Conservation (phyloP, 2,329 filamentous ascomycete species). For the Furcasterigmium furcatum region DNA sequence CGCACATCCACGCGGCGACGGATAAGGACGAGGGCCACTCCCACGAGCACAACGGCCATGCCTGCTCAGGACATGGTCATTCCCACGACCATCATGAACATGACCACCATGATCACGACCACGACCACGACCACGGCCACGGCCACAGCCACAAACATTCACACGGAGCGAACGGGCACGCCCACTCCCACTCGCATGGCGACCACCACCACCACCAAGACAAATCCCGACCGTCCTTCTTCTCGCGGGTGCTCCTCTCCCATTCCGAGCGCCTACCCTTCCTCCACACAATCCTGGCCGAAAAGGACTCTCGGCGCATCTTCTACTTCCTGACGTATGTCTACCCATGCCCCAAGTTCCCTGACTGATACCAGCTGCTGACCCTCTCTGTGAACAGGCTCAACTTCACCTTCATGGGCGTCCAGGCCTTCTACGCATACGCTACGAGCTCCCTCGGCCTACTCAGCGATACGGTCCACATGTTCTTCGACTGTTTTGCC, state of each 20-base stretch:
- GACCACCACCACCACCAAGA: constrained; percentile 26
- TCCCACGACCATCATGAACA: constrained; percentile 17
- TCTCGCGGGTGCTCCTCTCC: constrained; percentile 72
- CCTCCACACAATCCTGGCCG: constrained; percentile 78
- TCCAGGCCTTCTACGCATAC: constrained; percentile 93
- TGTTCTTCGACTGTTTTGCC: constrained; percentile 98
- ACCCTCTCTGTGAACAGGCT: constrained; percentile 58
- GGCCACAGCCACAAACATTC: constrained; percentile 15
- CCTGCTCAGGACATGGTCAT: constrained; percentile 18
- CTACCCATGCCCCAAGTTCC: not conserved
- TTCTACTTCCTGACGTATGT: constrained; percentile 93
- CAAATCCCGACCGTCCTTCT: constrained; percentile 53
- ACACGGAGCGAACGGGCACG: constrained; percentile 16
- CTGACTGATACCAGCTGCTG: constrained; percentile 8
- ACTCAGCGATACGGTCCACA: constrained; percentile 97
- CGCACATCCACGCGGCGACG: constrained; percentile 26
- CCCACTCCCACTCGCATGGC: constrained; percentile 10
- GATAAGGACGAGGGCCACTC: constrained; percentile 4
- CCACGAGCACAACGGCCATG: constrained; percentile 21
- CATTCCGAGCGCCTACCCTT: constrained; percentile 71
- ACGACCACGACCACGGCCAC: constrained; percentile 17
- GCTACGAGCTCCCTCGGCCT: constrained; percentile 89
- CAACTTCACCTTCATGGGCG: constrained; percentile 91
- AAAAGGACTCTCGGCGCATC: constrained; percentile 90
- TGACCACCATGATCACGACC: constrained; percentile 14